These are phyloP conservation scores for Chlorella sorokiniana DNA, from an alignment of 139 green algal species.

Conservation along the genomic window DNA sequence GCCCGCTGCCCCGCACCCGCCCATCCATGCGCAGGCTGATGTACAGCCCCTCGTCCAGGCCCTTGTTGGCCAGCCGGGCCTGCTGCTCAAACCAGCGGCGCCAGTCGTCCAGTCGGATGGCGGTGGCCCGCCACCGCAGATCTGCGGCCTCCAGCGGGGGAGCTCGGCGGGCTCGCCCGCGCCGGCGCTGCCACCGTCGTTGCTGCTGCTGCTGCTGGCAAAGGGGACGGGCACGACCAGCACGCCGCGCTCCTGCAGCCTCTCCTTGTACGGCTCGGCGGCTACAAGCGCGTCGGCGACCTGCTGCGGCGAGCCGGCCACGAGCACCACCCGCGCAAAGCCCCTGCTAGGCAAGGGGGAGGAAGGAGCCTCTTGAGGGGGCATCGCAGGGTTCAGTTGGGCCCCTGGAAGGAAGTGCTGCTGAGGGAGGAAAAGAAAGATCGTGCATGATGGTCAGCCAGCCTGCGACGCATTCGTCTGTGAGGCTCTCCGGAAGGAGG, in stretches of 20 bases:
- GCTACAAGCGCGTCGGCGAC: constrained; percentile 54
- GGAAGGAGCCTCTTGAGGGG: neutral
- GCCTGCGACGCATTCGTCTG: constrained; percentile 2
- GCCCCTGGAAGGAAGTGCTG: too few species aligned
- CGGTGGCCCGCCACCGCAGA: constrained; percentile 59
- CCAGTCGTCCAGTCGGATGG: constrained; percentile 59
- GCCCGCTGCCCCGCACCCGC: constrained; percentile 69
- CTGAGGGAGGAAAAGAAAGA: too few species aligned
- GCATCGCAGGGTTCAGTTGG: too few species aligned
- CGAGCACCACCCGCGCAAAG: constrained; percentile 63
- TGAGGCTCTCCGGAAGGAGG: neutral
- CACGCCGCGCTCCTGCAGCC: constrained; percentile 71
- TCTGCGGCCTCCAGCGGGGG: constrained; percentile 15
- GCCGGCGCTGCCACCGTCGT: neutral
- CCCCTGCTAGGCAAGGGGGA: constrained; percentile 8
- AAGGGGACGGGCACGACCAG: constrained; percentile 75
- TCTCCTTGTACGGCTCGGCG: constrained; percentile 67
- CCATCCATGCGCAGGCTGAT: constrained; percentile 79
- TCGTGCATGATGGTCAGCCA: neutral
- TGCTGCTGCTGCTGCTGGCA: constrained; percentile 19
- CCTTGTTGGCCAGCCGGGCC: constrained; percentile 50
- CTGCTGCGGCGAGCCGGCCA: constrained; percentile 66
- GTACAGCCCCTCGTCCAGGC: constrained; percentile 60
- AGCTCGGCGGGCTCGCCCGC: neutral
- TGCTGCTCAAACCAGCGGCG: constrained; percentile 74